Percentiles rank a stretch among this genome's conserved stretches.
Evolutionary conservation across 2,329 filamentous ascomycete species (phyloP).

Genomic region (Paradendryphiella salina): DNA sequence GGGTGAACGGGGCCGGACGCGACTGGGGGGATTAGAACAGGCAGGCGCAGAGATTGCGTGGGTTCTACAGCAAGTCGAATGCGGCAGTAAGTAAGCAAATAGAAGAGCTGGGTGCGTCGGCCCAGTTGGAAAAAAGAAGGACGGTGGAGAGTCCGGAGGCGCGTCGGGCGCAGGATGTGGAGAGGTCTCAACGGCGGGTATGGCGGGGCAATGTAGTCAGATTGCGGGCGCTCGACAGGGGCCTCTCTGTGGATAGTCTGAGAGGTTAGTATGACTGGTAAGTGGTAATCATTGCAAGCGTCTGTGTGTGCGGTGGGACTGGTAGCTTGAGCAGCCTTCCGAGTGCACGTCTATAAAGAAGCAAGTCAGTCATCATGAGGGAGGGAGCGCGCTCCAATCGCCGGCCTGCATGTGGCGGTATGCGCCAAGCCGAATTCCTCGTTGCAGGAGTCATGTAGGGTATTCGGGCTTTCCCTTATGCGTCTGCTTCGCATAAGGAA

Average conservation of each 20-base stretch:
- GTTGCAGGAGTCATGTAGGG: conserved; percentile 21
- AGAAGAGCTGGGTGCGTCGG: neutral
- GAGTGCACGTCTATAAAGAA: conserved; percentile 25
- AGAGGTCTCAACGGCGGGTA: conserved; percentile 9
- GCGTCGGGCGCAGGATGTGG: conserved; percentile 20
- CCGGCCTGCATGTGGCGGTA: conserved; percentile 32
- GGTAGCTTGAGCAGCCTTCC: conserved; percentile 5
- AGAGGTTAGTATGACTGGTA: neutral
- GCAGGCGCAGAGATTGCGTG: neutral
- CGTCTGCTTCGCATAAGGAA: conserved; percentile 14
- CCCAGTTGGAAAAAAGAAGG: conserved; percentile 4
- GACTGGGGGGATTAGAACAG: neutral
- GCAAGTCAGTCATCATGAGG: conserved; percentile 28
- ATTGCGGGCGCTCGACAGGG: conserved; percentile 12
- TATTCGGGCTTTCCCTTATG: conserved; percentile 24
- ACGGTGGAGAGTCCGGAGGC: conserved; percentile 15
- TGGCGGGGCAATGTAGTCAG: conserved; percentile 30
- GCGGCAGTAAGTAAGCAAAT: neutral
- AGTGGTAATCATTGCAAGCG: conserved; percentile 11
- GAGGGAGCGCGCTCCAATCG: conserved; percentile 26
- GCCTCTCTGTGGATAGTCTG: neutral
- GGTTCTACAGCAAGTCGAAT: neutral
- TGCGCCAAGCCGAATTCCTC: conserved; percentile 20
- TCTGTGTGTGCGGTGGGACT: conserved; percentile 10
- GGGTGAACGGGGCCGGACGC: neutral